Conservation (phyloP, 768 basidiomycete species). For the Psilocybe cyanescens region DNA sequence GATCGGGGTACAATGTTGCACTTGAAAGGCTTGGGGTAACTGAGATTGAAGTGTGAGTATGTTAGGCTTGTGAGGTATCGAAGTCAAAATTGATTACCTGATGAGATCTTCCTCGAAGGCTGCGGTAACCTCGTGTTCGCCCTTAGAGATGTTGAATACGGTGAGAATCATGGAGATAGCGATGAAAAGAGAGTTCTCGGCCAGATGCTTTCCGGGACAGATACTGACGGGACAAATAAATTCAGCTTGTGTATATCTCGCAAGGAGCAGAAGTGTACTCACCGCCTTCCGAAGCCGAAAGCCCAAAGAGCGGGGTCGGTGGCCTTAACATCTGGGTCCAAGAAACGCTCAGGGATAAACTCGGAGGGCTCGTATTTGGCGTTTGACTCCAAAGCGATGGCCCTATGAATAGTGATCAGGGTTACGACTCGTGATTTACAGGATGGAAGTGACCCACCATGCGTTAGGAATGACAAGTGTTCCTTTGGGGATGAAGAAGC, state of each 20-base stretch:
- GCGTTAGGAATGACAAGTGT: constrained; percentile 36
- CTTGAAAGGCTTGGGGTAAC: constrained; percentile 11
- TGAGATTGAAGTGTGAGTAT: neutral
- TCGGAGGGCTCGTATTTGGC: constrained; percentile 7
- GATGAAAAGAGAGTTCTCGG: constrained; percentile 18
- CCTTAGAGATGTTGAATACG: constrained; percentile 9
- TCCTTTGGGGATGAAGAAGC: constrained; percentile 37
- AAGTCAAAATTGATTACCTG: neutral
- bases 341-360: constrained; percentile 17
- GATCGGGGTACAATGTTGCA: constrained; percentile 1
- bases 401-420: constrained; percentile 5
- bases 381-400: constrained; percentile 12
- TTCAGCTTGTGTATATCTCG: neutral
- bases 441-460: constrained; percentile 27
- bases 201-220: constrained; percentile 21
- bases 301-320: constrained; percentile 2
- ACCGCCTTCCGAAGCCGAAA: constrained; percentile 8
- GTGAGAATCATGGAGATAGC: constrained; percentile 12
- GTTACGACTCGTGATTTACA: neutral
- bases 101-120: constrained; percentile 8
- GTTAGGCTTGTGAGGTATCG: no score
- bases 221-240: constrained; percentile 5
- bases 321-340: neutral
- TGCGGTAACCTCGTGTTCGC: constrained; percentile 1
- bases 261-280: neutral